These are phyloP conservation scores for Pseudoneurospora amorphoporcata DNA, from an alignment of 495 filamentous ascomycete genomes.

Conservation along the genomic window DNA sequence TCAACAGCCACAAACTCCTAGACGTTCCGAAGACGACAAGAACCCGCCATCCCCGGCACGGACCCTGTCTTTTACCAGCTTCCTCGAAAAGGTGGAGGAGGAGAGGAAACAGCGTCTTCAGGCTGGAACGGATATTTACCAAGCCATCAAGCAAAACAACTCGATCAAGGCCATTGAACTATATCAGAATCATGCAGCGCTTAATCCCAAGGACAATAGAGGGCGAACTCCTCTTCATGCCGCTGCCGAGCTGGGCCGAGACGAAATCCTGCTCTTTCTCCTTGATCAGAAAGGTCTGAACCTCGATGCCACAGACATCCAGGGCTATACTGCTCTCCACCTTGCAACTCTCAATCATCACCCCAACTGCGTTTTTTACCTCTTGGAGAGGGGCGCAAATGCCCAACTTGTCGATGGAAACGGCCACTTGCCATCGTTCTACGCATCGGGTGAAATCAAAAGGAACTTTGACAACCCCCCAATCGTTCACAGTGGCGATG, in stretches of 20 bases:
- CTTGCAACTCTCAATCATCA: neutral
- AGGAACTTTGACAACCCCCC: neutral
- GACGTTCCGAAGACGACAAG: neutral
- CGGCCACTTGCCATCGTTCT: slow-evolving; percentile 3
- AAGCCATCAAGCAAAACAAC: neutral
- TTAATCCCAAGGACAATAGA: neutral
- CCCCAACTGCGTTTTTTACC: neutral
- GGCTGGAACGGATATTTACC: neutral
- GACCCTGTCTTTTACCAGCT: neutral
- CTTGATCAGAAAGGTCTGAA: neutral
- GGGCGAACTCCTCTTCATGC: neutral
- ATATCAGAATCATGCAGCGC: neutral
- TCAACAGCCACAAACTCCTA: neutral
- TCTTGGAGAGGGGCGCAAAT: neutral
- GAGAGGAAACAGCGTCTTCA: neutral
- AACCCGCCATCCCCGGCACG: neutral
- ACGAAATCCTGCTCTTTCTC: neutral
- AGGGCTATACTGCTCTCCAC: neutral
- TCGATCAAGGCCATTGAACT: neutral
- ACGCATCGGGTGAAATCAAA: neutral
- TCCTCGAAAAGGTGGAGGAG: neutral
- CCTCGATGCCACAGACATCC: neutral
- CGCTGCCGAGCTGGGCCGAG: slow-evolving; percentile 1
- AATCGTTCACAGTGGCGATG: neutral
- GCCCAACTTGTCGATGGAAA: slow-evolving; percentile 2